phyloP scores from a whole-genome alignment of 139 green algal genomes.

The Parachlorella kessleri region DNA sequence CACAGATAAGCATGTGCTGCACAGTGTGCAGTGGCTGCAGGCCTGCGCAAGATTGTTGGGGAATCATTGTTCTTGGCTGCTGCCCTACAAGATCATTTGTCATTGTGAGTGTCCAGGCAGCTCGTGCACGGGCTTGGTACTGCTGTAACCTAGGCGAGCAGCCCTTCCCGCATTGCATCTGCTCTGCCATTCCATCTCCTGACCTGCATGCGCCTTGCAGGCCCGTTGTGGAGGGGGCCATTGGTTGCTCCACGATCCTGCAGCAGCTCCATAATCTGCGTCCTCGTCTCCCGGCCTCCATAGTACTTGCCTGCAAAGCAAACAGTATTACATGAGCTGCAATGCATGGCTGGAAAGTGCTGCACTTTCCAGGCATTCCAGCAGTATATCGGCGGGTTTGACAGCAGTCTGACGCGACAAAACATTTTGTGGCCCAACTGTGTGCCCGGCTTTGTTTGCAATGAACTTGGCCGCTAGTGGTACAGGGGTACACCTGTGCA shows the following conservation, averaged over 20 bases:
- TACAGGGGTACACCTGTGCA: not conserved
- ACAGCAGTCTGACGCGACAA: not conserved
- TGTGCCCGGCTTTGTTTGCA: not conserved
- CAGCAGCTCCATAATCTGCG: constrained; percentile 35
- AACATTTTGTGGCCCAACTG: not conserved
- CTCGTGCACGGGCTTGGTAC: not conserved
- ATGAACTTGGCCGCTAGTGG: not conserved
- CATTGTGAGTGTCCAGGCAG: not conserved
- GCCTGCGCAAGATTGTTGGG: not conserved
- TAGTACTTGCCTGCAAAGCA: constrained; percentile 36
- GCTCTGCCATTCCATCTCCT: too few relatives aligned
- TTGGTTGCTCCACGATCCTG: not conserved
- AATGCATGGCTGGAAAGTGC: not conserved
- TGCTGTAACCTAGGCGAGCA: not conserved
- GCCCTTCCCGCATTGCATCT: too few relatives aligned
- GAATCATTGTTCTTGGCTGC: too few relatives aligned
- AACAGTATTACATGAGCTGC: not conserved
- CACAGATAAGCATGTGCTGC: not conserved
- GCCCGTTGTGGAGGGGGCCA: not conserved
- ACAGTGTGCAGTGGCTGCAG: not conserved
- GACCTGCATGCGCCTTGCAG: constrained; percentile 7
- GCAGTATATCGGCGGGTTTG: too few relatives aligned
- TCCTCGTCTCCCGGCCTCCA: constrained; percentile 24
- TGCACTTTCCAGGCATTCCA: too few relatives aligned
- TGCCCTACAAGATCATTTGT: not conserved